phyloP scores from a whole-genome alignment of 495 filamentous ascomycete genomes.

The Annulohypoxylon maeteangense region DNA sequence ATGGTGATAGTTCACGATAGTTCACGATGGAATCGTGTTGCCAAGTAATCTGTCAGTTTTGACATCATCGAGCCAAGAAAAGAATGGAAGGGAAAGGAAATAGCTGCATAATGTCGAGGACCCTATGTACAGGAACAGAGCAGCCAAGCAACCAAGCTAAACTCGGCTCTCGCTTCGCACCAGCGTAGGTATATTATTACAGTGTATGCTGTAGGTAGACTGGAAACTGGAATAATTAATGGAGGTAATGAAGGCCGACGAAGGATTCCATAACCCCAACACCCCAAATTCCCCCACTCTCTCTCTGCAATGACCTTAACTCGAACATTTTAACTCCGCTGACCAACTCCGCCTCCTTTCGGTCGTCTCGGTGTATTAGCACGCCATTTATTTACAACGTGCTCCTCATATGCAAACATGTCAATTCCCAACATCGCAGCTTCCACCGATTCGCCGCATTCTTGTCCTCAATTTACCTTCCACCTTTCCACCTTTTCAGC shows the following conservation, averaged over 20 bases:
- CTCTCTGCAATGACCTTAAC: background rate
- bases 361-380: slow-evolving; percentile 9
- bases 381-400: background rate
- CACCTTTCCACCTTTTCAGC: background rate
- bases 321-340: background rate
- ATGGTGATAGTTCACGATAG: slow-evolving; percentile 1
- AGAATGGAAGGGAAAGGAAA: slow-evolving; percentile 11
- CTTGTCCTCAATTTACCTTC: background rate
- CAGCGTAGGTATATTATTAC: no score
- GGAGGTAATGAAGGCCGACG: slow-evolving; percentile 12
- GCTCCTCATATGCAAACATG: background rate
- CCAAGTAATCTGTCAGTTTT: slow-evolving; percentile 23
- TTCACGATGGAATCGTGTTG: slow-evolving; percentile 6
- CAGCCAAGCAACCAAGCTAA: background rate
- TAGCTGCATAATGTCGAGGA: slow-evolving; percentile 12
- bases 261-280: slow-evolving; percentile 5
- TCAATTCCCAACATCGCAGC: background rate
- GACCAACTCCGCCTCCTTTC: background rate
- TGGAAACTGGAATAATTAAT: background rate
- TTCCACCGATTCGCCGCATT: background rate
- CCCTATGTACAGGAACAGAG: slow-evolving; percentile 9
- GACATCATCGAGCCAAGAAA: slow-evolving; percentile 29
- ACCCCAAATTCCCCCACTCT: slow-evolving; percentile 8
- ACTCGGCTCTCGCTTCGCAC: background rate
- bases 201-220: no score